phyloP scores from a whole-genome alignment of 768 basidiomycete genomes.

The Amanita inopinata region DNA sequence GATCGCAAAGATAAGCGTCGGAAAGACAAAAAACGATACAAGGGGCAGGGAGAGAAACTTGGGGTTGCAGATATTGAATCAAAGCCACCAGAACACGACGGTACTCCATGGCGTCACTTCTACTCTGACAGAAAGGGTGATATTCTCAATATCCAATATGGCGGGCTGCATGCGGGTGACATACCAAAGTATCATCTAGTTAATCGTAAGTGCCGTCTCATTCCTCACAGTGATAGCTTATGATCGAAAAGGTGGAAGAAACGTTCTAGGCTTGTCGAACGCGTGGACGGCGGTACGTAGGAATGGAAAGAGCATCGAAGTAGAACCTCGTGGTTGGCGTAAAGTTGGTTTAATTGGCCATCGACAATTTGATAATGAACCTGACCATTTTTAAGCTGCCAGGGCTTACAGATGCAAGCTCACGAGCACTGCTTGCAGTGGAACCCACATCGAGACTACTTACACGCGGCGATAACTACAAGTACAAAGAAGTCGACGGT shows the following conservation, averaged over 20 bases:
- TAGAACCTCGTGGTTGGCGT: slow-evolving; percentile 32
- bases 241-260: slow-evolving; percentile 46
- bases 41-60: slow-evolving; percentile 16
- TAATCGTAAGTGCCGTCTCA: slow-evolving; percentile 35
- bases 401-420: slow-evolving; percentile 46
- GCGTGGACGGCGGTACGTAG: slow-evolving; percentile 37
- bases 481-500: slow-evolving; percentile 57
- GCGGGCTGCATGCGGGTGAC: slow-evolving; percentile 50
- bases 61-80: slow-evolving; percentile 20
- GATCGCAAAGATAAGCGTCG: slow-evolving; percentile 19
- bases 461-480: slow-evolving; percentile 26
- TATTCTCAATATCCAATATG: slow-evolving; percentile 54
- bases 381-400: slow-evolving; percentile 25
- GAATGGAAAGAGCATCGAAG: slow-evolving; percentile 45
- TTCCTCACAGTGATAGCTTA: slow-evolving; percentile 32
- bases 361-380: slow-evolving; percentile 6
- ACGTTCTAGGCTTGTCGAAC: slow-evolving; percentile 51
- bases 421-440: slow-evolving; percentile 43
- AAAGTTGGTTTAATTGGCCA: slow-evolving; percentile 26
- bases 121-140: slow-evolving; percentile 66
- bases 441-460: slow-evolving; percentile 43
- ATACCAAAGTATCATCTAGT: slow-evolving; percentile 57
- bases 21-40: slow-evolving; percentile 13
- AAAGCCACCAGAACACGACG: slow-evolving; percentile 8
- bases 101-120: slow-evolving; percentile 22